These are phyloP conservation scores for Blepharisma undulans DNA, from an alignment of 169 alveolate genomes.

Conservation along the genomic window DNA sequence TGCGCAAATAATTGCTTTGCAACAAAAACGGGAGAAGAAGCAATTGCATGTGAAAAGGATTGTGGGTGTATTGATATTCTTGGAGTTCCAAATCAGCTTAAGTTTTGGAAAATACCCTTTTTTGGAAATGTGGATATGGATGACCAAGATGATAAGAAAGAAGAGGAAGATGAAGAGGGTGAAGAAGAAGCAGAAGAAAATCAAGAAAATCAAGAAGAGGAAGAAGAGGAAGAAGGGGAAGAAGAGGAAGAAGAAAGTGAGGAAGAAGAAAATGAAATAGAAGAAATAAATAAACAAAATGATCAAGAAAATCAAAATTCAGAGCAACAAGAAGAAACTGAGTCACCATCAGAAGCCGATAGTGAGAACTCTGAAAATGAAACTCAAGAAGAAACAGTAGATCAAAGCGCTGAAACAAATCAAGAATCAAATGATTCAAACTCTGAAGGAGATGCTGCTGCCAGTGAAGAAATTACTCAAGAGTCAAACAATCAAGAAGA, in stretches of 20 bases:
- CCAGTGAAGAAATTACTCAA: not conserved
- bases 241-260: not conserved
- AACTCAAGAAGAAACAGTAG: not conserved
- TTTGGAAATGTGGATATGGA: not conserved
- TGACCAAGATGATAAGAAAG: not conserved
- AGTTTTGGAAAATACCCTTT: not conserved
- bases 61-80: not conserved
- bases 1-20: not conserved
- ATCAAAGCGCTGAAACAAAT: not conserved
- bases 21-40: not conserved
- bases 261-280: not conserved
- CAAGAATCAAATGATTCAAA: not conserved
- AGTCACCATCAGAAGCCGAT: not conserved
- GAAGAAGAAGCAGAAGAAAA: not conserved
- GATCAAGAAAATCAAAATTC: not conserved
- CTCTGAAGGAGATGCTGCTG: not conserved
- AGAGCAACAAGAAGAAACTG: not conserved
- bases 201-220: not conserved
- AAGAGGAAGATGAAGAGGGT: not conserved
- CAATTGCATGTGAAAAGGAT: not conserved
- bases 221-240: not conserved
- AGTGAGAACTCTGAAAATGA: too few species aligned
- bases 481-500: not conserved
- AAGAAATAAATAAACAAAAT: not conserved
- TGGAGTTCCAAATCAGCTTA: not conserved